Evolutionary conservation across 1,284 basidiomycete genomes (phyloP), one percentile per base, ranked within the genome.

Genomic region (Sphagnurus paluster): DNA sequence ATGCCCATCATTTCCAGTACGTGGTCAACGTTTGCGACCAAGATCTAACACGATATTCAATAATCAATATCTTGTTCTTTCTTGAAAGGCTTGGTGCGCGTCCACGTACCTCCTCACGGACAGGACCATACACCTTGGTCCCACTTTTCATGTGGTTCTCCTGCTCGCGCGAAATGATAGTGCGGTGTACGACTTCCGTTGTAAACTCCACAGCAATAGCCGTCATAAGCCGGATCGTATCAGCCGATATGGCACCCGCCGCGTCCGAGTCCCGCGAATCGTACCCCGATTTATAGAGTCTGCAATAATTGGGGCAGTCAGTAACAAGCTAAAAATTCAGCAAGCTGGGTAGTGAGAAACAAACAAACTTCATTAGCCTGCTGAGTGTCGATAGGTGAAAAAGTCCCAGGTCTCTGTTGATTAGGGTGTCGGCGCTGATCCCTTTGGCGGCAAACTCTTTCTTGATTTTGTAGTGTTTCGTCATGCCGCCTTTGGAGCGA

Each of bases 111-210:
- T 68, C 63, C 32, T 68, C 57, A 28, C 49, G 57, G 28, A 55
- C 53, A 50, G 73, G 56, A 25, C 71, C 67, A 82, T 84, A 88
- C 3, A 72, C 79, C 55, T 77, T 84, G 30, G 75, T 76, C 24
- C 74, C 72, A 29, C 67, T 64, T 62, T 84, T 86, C 53, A 80
- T 58, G 23, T 64, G 62, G 39, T 68, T 61, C 50, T 84, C 83
- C 49, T 80, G 75, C 54, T 85, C 82, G 36, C 74, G 73, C 28
- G 72, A 66, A 5, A 75, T 66, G 35, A 86, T 72, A 10, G 74
- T 66, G 14, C 70, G 70, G 42, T 76, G 74, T 7, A 82, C 63
- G 0, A 79, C 47, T 36, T 77, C 70, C 6, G 72, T 71, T 10
- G 74, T 66, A 54, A 85, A 87, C 36, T 72, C 67, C 5, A 71